These are phyloP conservation scores for Aaosphaeria pasadenensis DNA, from an alignment of 2,329 filamentous ascomycete species.

Conservation along the genomic window DNA sequence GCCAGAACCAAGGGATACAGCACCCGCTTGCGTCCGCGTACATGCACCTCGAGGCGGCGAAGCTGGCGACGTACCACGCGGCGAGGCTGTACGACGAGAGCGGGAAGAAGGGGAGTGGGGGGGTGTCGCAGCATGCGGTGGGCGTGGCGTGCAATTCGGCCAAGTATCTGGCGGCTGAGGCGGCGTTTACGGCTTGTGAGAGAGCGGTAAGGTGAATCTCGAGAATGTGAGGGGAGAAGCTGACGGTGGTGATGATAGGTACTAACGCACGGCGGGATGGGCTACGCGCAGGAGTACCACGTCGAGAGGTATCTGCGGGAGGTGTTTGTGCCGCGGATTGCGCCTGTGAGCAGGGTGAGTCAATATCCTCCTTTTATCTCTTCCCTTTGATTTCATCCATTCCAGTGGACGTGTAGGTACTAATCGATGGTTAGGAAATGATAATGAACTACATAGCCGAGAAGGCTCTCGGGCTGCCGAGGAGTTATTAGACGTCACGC, in stretches of 20 bases:
- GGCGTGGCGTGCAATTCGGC: conserved; percentile 57
- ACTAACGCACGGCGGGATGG: conserved; percentile 60
- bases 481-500: conserved; percentile 56
- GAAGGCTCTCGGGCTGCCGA: conserved; percentile 63
- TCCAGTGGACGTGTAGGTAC: too few relatives aligned
- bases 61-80: conserved; percentile 60
- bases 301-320: conserved; percentile 60
- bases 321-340: conserved; percentile 58
- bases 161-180: conserved; percentile 60
- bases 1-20: conserved; percentile 58
- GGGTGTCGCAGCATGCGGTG: conserved; percentile 44
- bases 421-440: conserved; percentile 56
- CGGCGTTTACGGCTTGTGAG: conserved; percentile 60
- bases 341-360: conserved; percentile 54
- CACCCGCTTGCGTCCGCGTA: conserved; percentile 59
- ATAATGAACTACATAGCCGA: conserved; percentile 71
- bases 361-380: too few relatives aligned
- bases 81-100: conserved; percentile 56
- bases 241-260: conserved; percentile 29
- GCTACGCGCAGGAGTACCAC: conserved; percentile 62
- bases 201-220: conserved; percentile 36
- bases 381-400: too few relatives aligned
- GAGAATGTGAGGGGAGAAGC: background rate
- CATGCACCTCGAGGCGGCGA: conserved; percentile 61
- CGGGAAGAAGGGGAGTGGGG: conserved; percentile 26